A percentile compares a stretch with the other conserved stretches of the same genome.
These are phyloP conservation scores for Plasmodium gonderi DNA, from an alignment of 169 alveolate species.

Conservation along the genomic window DNA sequence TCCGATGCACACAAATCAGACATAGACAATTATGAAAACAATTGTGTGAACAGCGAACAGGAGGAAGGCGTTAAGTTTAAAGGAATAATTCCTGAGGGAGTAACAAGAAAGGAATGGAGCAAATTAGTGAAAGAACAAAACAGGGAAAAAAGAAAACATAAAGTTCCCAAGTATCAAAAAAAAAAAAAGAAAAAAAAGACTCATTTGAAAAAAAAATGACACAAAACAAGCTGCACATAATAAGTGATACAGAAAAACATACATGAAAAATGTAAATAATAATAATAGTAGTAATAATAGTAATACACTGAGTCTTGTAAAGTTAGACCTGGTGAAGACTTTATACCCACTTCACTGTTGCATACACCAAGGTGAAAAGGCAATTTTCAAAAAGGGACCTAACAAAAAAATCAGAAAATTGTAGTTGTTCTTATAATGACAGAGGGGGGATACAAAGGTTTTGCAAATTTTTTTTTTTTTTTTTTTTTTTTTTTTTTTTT, in stretches of 20 bases:
- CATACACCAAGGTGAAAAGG: not conserved
- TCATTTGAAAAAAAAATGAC: conserved; percentile 55
- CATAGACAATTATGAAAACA: not conserved
- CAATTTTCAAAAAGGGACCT: not conserved
- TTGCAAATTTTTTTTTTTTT: no score
- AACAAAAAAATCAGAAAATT: not conserved
- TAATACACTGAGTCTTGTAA: not conserved
- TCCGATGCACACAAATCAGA: conserved; percentile 20
- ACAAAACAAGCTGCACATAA: not conserved
- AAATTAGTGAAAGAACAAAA: conserved; percentile 87
- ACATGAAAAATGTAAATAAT: not conserved
- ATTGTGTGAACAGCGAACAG: conserved; percentile 2
- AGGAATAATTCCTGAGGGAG: conserved; percentile 88
- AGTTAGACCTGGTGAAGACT: not conserved
- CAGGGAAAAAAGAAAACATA: conserved; percentile 83
- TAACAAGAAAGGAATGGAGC: conserved; percentile 89
- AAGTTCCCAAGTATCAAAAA: conserved; percentile 89
- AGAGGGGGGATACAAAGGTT: not conserved
- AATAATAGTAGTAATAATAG: not conserved
- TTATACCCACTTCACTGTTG: not conserved
- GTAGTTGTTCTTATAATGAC: not conserved
- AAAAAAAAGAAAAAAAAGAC: conserved; percentile 80
- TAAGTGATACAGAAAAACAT: not conserved
- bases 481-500: no score
- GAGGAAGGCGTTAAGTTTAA: conserved; percentile 75